These are phyloP conservation scores for Colletotrichum orchidophilum DNA, from an alignment of 2,329 filamentous ascomycete species.

Conservation along the genomic window DNA sequence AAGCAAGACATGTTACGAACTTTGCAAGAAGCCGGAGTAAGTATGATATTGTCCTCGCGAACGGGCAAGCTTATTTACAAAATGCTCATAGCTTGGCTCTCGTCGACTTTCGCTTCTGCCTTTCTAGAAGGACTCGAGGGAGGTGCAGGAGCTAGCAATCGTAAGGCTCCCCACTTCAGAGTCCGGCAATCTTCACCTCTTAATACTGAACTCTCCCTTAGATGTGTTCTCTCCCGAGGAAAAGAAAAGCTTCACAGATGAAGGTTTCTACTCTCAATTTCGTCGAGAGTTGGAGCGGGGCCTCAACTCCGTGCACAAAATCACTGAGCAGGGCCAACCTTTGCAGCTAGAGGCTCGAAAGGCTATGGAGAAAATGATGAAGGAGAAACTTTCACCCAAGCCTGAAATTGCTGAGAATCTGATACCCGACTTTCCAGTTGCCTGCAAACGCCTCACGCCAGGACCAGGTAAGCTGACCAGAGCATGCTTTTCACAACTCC, in stretches of 20 bases:
- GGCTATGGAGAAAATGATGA: neutral
- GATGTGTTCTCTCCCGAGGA: neutral
- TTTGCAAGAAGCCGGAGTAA: neutral
- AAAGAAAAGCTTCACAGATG: neutral
- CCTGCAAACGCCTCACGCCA: neutral
- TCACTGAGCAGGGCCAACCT: neutral
- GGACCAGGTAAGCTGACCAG: neutral
- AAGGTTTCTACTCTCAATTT: neutral
- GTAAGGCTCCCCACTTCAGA: neutral
- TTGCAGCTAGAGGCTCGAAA: neutral
- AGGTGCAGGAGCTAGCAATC: neutral
- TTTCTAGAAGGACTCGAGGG: neutral
- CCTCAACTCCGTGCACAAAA: neutral
- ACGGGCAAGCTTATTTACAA: neutral
- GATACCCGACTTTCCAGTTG: neutral
- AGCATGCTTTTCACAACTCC: neutral
- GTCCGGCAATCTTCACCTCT: too few species aligned
- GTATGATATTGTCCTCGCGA: too few species aligned
- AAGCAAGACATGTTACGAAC: conserved; percentile 3
- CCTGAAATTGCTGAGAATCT: neutral
- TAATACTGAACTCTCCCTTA: neutral
- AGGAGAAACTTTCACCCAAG: neutral
- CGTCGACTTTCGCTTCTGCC: neutral
- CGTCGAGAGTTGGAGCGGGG: neutral
- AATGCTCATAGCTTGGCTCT: neutral